Evolutionary conservation across 352 stramenopile genomes (phyloP), one percentile per base, ranked within the genome.

Genomic region (Phytophthora boehmeriae): DNA sequence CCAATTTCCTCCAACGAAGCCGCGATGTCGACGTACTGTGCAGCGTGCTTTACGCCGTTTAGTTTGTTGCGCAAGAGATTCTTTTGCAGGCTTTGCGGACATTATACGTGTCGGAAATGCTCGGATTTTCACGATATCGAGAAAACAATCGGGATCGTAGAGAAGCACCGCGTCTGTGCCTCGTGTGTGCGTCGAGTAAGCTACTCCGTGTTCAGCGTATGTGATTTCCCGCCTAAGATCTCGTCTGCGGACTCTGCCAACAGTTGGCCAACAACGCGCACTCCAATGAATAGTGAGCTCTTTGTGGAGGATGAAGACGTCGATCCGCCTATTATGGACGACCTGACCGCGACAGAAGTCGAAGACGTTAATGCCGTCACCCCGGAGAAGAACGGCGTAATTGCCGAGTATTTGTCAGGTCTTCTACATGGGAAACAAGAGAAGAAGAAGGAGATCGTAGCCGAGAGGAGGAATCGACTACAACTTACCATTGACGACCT

Each of bases 101-200:
- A 81, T 48, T 84, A 82, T 49, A 78, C 69, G 5, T 90, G 80
- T 39, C 53, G 69, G 51, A 86, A 83, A 58, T 90, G 80, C 65
- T 84, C 75, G 10, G 51, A 50, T 9, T 5, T 80, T 5, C 67
- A 78, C 35, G 71, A 74, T 19, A 56, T 88, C 0, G 80, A 90
- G 61, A 80, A 80, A 28, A 59, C 62, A 0, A 41, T 79, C 2
- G 78, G 80, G 0, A 39, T 74, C 2, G 59, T 86, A 8, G 63
- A 83, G 38, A 71, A 64, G 2, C 63, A 79, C n/a, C 76, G 76
- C 36, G 55, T 90, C 9, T 90, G 80, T 23, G 53, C 63, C 10
- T 63, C 73, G 3, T 90, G 80, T 45, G 68, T 86, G 11, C 59
- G 63, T 3, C 76, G 74, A 6, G 74, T 87, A 20, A 70, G 72